phyloP scores from a whole-genome alignment of 208 protist genomes.

The Novymonas esmeraldas region DNA sequence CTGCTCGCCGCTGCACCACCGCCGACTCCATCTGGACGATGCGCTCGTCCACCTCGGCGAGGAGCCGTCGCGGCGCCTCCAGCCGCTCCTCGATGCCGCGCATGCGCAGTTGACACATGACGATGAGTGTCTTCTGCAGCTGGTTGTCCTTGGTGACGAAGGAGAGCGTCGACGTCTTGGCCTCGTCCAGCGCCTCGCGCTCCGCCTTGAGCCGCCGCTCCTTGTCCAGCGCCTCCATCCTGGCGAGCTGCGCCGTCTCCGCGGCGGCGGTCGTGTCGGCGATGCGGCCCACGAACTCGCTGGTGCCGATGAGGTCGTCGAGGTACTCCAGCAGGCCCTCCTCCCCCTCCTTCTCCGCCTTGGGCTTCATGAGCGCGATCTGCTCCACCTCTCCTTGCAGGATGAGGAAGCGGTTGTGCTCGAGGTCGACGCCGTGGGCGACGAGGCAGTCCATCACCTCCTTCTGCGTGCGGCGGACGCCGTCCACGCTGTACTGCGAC shows the following conservation, averaged over 20 bases:
- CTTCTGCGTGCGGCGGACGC: conserved; percentile 65
- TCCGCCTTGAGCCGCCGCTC: conserved; percentile 96
- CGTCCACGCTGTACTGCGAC: conserved; percentile 96
- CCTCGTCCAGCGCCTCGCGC: conserved; percentile 90
- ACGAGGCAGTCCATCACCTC: conserved; percentile 93
- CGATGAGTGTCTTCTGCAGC: conserved; percentile 88
- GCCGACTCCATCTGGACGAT: conserved; percentile 60
- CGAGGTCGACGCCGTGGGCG: conserved; percentile 98
- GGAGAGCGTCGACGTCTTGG: conserved; percentile 94
- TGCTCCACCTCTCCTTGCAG: conserved; percentile 99
- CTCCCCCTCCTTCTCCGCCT: conserved; percentile 95
- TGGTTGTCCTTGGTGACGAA: conserved; percentile 96
- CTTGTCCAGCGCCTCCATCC: conserved; percentile 92
- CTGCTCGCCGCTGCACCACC: conserved; percentile 37
- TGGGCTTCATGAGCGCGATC: conserved; percentile 99
- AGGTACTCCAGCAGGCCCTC: conserved; percentile 99
- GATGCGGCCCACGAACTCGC: conserved; percentile 94
- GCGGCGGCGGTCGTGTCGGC: conserved; percentile 71
- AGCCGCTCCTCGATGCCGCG: conserved; percentile 75
- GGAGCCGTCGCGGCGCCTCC: conserved; percentile 65
- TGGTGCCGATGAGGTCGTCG: conserved; percentile 99
- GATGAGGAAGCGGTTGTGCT: conserved; percentile 99
- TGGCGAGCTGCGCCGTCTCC: conserved; percentile 93
- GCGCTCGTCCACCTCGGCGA: conserved; percentile 72
- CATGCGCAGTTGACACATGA: conserved; percentile 92